Evolutionary conservation across 1,284 basidiomycete species (phyloP), one percentile per base, ranked within the genome.

Genomic region (Malassezia cuniculi): DNA sequence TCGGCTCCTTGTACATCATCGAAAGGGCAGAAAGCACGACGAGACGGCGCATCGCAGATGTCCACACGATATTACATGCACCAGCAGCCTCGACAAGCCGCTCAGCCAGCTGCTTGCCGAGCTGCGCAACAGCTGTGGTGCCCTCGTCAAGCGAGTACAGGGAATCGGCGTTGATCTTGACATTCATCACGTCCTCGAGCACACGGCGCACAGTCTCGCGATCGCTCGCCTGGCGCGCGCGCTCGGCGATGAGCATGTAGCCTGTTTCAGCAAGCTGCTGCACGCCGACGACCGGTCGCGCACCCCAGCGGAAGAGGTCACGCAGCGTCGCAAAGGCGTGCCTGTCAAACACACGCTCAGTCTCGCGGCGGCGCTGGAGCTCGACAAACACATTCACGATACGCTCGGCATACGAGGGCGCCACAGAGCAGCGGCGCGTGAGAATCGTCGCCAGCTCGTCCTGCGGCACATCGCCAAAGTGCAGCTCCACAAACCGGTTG

Each of bases 401-500:
- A 48, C 78, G 78, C 55, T 81, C 79, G 4, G 84, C 85, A 61
- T 94, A 90, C n/a, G 57, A 57, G 11, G 56, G 61, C 7, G 63
- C 54, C 25, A 66, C 65, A 18, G 38, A 39, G 50, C 63, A 66
- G 16, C 63, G 53, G 22, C 55, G 53, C 26, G 55, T 53, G 5
- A 66, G 39, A 28, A 99, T 97, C 1, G 79, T 82, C 70, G 95
- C 85, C 22, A 97, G 73, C 68, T 99, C 93, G 11, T 74, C 75
- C 66, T 90, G 83, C 0, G 93, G 93, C 0, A 97, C 90, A 55
- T 97, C 93, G 51, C 86, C 82, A 63, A 97, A 97, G 67, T 97
- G 89, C 24, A 97, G 82, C 69, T 99, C 93, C 11, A 99, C 75
- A 71, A 97, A 97, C n/a, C 93, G 82, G 69, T 93, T 95, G 22